These are phyloP conservation scores for Raphanus hybrid DNA, from an alignment of 441 rosid species.

Conservation along the genomic window DNA sequence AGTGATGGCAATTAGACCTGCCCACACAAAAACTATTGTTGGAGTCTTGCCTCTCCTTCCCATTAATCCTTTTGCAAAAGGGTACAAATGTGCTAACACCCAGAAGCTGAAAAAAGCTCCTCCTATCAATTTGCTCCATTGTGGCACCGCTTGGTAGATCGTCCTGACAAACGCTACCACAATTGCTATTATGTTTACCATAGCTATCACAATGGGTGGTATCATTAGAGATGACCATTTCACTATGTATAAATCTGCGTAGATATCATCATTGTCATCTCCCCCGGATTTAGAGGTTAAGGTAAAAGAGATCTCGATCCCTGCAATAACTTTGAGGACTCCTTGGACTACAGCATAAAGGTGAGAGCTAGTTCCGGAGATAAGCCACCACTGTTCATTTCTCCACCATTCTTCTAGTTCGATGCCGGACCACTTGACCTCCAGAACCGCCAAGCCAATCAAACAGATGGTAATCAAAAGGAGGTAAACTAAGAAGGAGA, in stretches of 20 bases:
- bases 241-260: neutral
- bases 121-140: neutral
- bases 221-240: neutral
- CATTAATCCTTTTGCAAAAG: conserved; percentile 3
- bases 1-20: conserved; percentile 7
- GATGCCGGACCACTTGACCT: conserved; percentile 1
- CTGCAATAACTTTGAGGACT: conserved; percentile 1
- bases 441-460: conserved; percentile 8
- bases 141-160: conserved; percentile 7
- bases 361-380: conserved; percentile 2
- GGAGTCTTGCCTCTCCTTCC: conserved; percentile 11
- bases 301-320: conserved; percentile 1
- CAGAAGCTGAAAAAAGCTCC: conserved; percentile 4
- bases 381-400: conserved; percentile 12
- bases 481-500: conserved; percentile 12
- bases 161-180: neutral
- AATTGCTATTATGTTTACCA: conserved; percentile 3
- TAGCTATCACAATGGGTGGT: conserved; percentile 7
- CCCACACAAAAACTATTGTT: conserved; percentile 6
- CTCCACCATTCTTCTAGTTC: conserved; percentile 5
- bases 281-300: neutral
- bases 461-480: neutral
- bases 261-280: neutral
- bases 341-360: conserved; percentile 8
- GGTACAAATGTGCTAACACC: conserved; percentile 6